Percentiles rank a stretch among this genome's conserved stretches.
Evolutionary conservation across 2,329 filamentous ascomycete species (phyloP).

Genomic region (Penicillium sp.): DNA sequence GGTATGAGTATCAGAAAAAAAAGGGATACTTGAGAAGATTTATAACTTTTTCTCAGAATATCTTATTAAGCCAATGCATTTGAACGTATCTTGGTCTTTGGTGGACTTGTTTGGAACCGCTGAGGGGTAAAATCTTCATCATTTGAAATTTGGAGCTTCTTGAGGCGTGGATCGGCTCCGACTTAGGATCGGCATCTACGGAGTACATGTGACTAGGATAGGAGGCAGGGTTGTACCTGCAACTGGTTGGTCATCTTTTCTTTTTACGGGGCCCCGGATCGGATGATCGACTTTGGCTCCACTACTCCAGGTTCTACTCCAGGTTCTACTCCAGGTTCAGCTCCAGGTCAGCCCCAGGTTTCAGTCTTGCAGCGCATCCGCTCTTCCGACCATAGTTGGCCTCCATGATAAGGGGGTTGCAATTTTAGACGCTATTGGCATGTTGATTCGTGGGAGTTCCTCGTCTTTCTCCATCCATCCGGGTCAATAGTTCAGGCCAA

Average conservation of each 20-base stretch:
- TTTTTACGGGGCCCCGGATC: neutral
- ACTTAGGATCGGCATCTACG: neutral
- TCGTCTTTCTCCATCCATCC: neutral
- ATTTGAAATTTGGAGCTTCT: neutral
- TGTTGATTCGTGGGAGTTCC: neutral
- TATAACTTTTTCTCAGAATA: neutral
- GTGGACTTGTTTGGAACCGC: neutral
- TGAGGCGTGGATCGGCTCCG: neutral
- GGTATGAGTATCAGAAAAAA: neutral
- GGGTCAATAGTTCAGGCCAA: neutral
- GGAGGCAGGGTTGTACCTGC: neutral
- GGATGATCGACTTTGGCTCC: neutral
- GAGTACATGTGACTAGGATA: neutral
- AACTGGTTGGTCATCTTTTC: neutral
- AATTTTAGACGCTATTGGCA: neutral
- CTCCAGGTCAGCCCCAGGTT: neutral
- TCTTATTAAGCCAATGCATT: neutral
- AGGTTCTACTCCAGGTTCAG: neutral
- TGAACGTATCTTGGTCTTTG: neutral
- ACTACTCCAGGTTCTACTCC: neutral
- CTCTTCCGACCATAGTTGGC: neutral
- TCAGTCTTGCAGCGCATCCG: neutral
- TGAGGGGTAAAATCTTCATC: neutral
- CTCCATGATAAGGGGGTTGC: too few species aligned
- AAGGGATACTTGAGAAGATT: neutral